Evolutionary conservation across 768 basidiomycete species (phyloP), one percentile per base, ranked within the genome.

Genomic region (Boletus barrowsii): DNA sequence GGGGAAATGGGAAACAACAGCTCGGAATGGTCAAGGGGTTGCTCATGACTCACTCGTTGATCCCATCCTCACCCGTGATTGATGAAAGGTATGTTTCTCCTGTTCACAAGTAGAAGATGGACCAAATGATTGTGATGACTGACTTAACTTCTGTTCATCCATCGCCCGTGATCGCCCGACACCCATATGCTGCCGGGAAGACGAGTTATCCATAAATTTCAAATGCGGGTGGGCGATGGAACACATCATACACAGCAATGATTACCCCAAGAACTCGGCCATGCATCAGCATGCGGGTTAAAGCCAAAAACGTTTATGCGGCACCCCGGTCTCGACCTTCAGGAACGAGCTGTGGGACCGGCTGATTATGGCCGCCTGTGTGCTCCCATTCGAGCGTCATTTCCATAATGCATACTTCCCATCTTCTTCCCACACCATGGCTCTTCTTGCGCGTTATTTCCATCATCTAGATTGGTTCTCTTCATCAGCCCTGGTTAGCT

Each of bases 391-490:
- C 4, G 11, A 11, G 26, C 7, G 18, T 15, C 40, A 42, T 49
- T 51, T 42, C 40, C 41, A 35, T 41, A 35, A 10, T 10, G 50
- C 3, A 10, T 7, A 3, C 40, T 42, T 43, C 35, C 18, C 10
- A 11, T 22, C 49, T 43, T 54, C 49, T 45, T 35, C 43, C 51
- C 53, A 46, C 54, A 10, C 22, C 35, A 54, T 17, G 32, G 14
- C 54, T 42, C 9, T 5, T 10, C 26, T 4, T 18, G 20, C 10
- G 33, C 42, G 11, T 32, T 32, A 54, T 17, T 24, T 37, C 51
- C 51, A 51, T 10, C 22, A 10, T 44, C 53, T 11, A 54, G 41
- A 20, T 14, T 40, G 13, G 35, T 40, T 40, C 47, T n/a, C n/a
- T 32, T 35, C 22, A 30, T 30, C 29, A 18, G 33, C 42, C 22